phyloP scores from a whole-genome alignment of 2,329 filamentous ascomycete species.

The Sphaerostilbella broomeana region DNA sequence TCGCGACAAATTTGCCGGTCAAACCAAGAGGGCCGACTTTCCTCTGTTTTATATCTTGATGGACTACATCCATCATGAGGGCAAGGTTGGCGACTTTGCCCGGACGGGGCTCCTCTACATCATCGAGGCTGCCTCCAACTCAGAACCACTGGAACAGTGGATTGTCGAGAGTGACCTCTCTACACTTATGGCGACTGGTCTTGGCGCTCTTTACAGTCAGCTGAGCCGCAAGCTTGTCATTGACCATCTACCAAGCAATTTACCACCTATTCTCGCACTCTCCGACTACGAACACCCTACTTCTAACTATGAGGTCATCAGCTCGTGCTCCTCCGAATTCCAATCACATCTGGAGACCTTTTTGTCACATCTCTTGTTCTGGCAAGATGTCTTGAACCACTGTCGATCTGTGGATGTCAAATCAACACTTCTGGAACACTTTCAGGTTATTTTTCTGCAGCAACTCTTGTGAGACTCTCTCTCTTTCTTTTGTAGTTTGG shows the following conservation, averaged over 20 bases:
- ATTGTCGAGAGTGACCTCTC: constrained; percentile 95
- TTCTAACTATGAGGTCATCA: constrained; percentile 64
- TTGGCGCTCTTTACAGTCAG: constrained; percentile 68
- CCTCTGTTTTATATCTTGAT: constrained; percentile 92
- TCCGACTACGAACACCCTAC: constrained; percentile 78
- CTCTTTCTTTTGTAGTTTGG: not conserved
- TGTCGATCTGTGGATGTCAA: constrained; percentile 89
- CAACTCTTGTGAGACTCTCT: constrained; percentile 67
- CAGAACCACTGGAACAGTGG: constrained; percentile 82
- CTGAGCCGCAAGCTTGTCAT: constrained; percentile 74
- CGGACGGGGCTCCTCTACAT: constrained; percentile 91
- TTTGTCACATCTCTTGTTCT: constrained; percentile 89
- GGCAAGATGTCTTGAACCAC: constrained; percentile 96
- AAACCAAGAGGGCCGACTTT: constrained; percentile 86
- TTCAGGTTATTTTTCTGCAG: constrained; percentile 92
- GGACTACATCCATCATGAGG: constrained; percentile 94
- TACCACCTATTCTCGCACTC: constrained; percentile 78
- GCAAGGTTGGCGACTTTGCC: constrained; percentile 91
- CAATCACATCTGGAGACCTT: constrained; percentile 88
- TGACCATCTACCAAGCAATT: constrained; percentile 62
- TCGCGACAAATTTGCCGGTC: constrained; percentile 76
- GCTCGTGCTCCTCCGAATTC: constrained; percentile 67
- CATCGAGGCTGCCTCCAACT: constrained; percentile 85
- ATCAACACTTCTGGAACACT: constrained; percentile 89
- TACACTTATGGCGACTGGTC: constrained; percentile 91